Conservation (phyloP, 1,284 basidiomycete genomes). For the Melampsora larici-populina region DNA sequence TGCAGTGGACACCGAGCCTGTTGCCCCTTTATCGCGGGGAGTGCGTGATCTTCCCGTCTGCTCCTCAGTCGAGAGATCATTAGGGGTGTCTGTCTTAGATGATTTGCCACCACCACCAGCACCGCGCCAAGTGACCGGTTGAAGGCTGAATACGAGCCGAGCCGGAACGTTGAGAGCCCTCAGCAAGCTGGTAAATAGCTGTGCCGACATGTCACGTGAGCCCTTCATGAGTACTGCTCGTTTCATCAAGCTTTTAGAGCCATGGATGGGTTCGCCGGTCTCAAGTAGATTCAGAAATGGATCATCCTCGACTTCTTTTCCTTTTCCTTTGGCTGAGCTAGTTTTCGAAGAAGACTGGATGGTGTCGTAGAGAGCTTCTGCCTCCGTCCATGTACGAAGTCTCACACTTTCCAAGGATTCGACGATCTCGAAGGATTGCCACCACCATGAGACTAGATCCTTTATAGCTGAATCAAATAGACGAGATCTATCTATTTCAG, state of each 20-base stretch:
- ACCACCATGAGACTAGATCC: slow-evolving; percentile 78
- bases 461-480: slow-evolving; percentile 76
- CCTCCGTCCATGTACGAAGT: slow-evolving; percentile 69
- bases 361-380: slow-evolving; percentile 53
- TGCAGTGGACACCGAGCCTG: not conserved
- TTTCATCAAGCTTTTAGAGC: slow-evolving; percentile 81
- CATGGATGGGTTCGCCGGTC: slow-evolving; percentile 68
- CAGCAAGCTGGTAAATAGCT: slow-evolving; percentile 86
- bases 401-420: slow-evolving; percentile 58
- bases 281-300: slow-evolving; percentile 54
- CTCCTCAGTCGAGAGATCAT: not conserved
- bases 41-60: slow-evolving; percentile 46
- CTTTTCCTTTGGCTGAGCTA: slow-evolving; percentile 34
- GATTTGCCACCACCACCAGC: slow-evolving; percentile 46
- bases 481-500: slow-evolving; percentile 71
- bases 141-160: slow-evolving; percentile 81
- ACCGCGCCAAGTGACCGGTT: slow-evolving; percentile 77
- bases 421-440: slow-evolving; percentile 64
- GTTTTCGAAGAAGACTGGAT: slow-evolving; percentile 44
- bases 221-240: slow-evolving; percentile 75
- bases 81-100: slow-evolving; percentile 15
- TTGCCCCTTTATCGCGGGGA: not conserved
- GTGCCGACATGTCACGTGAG: slow-evolving; percentile 80
- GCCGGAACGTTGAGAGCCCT: slow-evolving; percentile 81
- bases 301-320: slow-evolving; percentile 48